Evolutionary conservation across 2,329 filamentous ascomycete genomes (phyloP).

Genomic region (Berkeleyomyces basicola): DNA sequence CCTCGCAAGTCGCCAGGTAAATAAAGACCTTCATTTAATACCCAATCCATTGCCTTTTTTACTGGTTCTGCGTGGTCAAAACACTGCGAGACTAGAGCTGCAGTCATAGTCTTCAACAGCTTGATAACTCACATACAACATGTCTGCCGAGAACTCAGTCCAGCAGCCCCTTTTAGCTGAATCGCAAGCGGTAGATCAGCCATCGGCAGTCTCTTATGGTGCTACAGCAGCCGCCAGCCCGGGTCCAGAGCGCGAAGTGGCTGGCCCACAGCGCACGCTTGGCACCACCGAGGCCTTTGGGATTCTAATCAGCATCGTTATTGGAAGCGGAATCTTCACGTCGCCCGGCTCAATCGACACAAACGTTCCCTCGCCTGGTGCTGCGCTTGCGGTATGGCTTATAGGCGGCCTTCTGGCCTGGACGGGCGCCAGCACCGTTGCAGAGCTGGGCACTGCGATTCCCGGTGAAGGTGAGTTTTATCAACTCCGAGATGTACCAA

Average conservation of each 20-base stretch:
- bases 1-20: no score
- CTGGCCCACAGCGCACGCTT: slow-evolving; percentile 22
- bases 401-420: slow-evolving; percentile 45
- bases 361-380: slow-evolving; percentile 44
- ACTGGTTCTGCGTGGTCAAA: no score
- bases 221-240: not conserved
- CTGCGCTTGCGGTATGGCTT: slow-evolving; percentile 42
- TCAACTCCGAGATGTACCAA: not conserved
- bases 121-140: not conserved
- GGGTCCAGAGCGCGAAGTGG: not conserved
- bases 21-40: no score
- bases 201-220: not conserved
- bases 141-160: not conserved
- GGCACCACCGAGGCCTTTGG: slow-evolving; percentile 36
- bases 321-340: slow-evolving; percentile 48
- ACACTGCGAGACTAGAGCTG: no score
- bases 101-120: no score
- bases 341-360: slow-evolving; percentile 46
- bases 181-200: not conserved
- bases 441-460: slow-evolving; percentile 46
- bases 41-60: no score
- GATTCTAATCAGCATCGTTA: slow-evolving; percentile 46
- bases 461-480: slow-evolving; percentile 35
- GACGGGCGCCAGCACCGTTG: slow-evolving; percentile 46
- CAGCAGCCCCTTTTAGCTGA: not conserved